phyloP scores from a whole-genome alignment of 1,284 basidiomycete genomes.

The Bjerkandera adusta region DNA sequence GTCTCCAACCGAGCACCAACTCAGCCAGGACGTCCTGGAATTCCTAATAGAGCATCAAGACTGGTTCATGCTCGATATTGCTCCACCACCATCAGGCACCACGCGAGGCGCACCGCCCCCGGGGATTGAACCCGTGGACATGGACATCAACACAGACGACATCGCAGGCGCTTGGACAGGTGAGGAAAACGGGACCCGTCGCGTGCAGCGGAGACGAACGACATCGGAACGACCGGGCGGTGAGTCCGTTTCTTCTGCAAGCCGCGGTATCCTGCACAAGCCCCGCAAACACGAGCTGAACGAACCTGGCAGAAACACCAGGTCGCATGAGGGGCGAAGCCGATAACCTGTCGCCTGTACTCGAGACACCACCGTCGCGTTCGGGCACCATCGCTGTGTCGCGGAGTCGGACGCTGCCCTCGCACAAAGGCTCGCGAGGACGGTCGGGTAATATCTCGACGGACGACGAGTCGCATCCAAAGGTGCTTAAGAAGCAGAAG shows the following conservation, averaged over 20 bases:
- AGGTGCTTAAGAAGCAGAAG: conserved; percentile 50
- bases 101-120: conserved; percentile 25
- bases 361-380: conserved; percentile 36
- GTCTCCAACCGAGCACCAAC: conserved; percentile 77
- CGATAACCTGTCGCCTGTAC: conserved; percentile 39
- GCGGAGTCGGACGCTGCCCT: conserved; percentile 63
- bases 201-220: conserved; percentile 51
- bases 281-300: conserved; percentile 8
- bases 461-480: conserved; percentile 38
- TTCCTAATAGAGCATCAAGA: conserved; percentile 92
- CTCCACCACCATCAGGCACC: conserved; percentile 53
- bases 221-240: conserved; percentile 50
- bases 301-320: conserved; percentile 9
- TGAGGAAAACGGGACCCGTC: conserved; percentile 27
- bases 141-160: conserved; percentile 45
- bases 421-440: conserved; percentile 26
- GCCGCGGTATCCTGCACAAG: conserved; percentile 2
- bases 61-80: conserved; percentile 81
- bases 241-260: conserved; percentile 27
- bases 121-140: conserved; percentile 35
- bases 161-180: conserved; percentile 29
- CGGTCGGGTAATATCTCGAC: conserved; percentile 11
- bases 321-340: conserved; percentile 25
- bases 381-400: conserved; percentile 38
- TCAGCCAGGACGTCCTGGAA: conserved; percentile 89